phyloP scores from a whole-genome alignment of 768 basidiomycete species.

The Panaeolus cyanescens region DNA sequence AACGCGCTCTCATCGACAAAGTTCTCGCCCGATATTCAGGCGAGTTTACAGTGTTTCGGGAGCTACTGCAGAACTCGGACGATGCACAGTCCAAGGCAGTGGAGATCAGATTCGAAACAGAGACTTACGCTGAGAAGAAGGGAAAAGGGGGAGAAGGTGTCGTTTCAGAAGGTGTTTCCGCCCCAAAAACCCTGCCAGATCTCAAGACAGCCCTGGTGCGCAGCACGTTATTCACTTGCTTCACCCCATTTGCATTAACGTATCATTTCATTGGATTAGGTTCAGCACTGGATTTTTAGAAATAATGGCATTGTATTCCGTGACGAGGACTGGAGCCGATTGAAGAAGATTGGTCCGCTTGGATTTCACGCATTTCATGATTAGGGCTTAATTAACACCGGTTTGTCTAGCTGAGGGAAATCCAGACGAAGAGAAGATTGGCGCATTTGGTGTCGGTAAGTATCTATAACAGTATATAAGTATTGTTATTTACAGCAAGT shows the following conservation, averaged over 20 bases:
- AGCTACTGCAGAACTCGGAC: slow-evolving; percentile 95
- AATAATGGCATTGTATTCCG: slow-evolving; percentile 88
- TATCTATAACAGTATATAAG: slow-evolving; percentile 6
- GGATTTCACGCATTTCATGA: too few relatives aligned
- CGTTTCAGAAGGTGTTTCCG: slow-evolving; percentile 1
- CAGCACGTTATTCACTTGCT: slow-evolving; percentile 4
- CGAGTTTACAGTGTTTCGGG: slow-evolving; percentile 84
- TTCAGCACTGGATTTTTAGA: slow-evolving; percentile 80
- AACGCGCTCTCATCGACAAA: slow-evolving; percentile 95
- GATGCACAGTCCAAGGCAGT: slow-evolving; percentile 79
- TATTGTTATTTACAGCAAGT: neutral
- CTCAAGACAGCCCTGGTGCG: slow-evolving; percentile 63
- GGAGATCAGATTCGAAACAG: slow-evolving; percentile 81
- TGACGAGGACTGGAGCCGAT: slow-evolving; percentile 83
- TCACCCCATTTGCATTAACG: neutral
- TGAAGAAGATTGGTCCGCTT: slow-evolving; percentile 82
- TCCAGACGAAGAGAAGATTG: slow-evolving; percentile 93
- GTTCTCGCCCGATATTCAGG: slow-evolving; percentile 95
- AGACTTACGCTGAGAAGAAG: slow-evolving; percentile 40
- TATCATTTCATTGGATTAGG: slow-evolving; percentile 37
- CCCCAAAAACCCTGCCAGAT: slow-evolving; percentile 46
- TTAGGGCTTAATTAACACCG: neutral
- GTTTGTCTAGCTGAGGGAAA: slow-evolving; percentile 76
- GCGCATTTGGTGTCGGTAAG: slow-evolving; percentile 88
- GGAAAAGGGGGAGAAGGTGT: slow-evolving; percentile 14